These are phyloP conservation scores for Aphanoascus verrucosus DNA, from an alignment of 2,329 filamentous ascomycete genomes.

Conservation along the genomic window DNA sequence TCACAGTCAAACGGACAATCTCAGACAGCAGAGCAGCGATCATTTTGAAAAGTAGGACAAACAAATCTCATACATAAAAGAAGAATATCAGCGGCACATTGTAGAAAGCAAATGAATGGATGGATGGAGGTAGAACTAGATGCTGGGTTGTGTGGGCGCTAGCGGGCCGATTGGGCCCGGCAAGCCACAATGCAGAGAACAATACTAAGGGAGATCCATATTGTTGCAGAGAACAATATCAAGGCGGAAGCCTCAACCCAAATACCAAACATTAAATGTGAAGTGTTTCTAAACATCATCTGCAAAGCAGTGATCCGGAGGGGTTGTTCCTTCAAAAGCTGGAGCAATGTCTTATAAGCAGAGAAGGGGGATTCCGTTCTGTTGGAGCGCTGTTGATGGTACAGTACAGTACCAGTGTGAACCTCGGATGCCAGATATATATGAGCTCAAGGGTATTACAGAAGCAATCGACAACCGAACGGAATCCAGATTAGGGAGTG, in stretches of 20 bases:
- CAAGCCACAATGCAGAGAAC: slow-evolving; percentile 14
- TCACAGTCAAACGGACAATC: slow-evolving; percentile 4
- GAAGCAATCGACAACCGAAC: no score
- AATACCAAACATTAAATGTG: background rate
- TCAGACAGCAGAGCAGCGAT: background rate
- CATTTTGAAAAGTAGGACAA: slow-evolving; percentile 7
- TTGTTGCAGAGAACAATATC: slow-evolving; percentile 13
- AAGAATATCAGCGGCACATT: background rate
- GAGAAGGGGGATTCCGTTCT: no score
- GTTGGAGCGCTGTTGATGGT: no score
- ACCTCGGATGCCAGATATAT: no score
- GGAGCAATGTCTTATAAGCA: no score
- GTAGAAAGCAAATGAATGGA: background rate
- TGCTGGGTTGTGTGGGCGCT: slow-evolving; percentile 7
- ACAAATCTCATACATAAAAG: slow-evolving; percentile 11
- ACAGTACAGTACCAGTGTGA: no score
- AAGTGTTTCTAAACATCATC: background rate
- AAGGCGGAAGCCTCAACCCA: slow-evolving; percentile 8
- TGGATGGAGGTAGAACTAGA: background rate
- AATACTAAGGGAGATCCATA: slow-evolving; percentile 13
- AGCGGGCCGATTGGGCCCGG: background rate
- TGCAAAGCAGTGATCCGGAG: no score
- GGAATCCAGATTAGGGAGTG: background rate
- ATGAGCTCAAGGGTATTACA: no score
- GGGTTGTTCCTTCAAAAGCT: no score